Percentiles rank a stretch among this genome's conserved stretches.
Evolutionary conservation across 352 stramenopile genomes (phyloP).

Genomic region (Plasmopara muralis): DNA sequence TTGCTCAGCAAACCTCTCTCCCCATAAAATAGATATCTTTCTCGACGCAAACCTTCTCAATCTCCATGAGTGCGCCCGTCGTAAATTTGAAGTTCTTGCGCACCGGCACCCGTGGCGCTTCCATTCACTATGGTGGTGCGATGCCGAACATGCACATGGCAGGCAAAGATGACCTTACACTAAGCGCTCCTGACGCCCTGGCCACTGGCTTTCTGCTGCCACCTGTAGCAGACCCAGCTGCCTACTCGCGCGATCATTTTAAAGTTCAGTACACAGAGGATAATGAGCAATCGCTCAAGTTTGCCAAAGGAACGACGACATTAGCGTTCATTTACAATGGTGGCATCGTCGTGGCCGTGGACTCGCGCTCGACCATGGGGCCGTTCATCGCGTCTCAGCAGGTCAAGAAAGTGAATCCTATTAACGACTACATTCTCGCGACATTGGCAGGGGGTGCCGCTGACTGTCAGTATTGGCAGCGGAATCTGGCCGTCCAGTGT

Average conservation of each 20-base stretch:
- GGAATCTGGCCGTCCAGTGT: slow-evolving; percentile 95
- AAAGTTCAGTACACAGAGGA: slow-evolving; percentile 96
- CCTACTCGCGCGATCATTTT: slow-evolving; percentile 95
- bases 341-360: slow-evolving; percentile 97
- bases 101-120: slow-evolving; percentile 49
- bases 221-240: slow-evolving; percentile 84
- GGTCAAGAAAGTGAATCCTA: slow-evolving; percentile 99
- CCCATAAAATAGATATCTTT: slow-evolving; percentile 7
- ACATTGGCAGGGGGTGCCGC: slow-evolving; percentile 98
- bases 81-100: slow-evolving; percentile 70
- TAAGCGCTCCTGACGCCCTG: slow-evolving; percentile 23
- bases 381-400: slow-evolving; percentile 98
- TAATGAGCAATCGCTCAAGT: slow-evolving; percentile 93
- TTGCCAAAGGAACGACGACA: slow-evolving; percentile 99
- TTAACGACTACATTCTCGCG: slow-evolving; percentile 99
- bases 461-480: slow-evolving; percentile 99
- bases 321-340: slow-evolving; percentile 99
- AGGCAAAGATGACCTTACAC: slow-evolving; percentile 24
- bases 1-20: neutral
- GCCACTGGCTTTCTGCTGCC: slow-evolving; percentile 65
- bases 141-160: slow-evolving; percentile 70
- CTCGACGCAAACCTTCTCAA: too few species aligned
- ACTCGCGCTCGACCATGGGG: slow-evolving; percentile 98
- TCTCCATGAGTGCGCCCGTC: slow-evolving; percentile 31
- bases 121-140: slow-evolving; percentile 63